These are phyloP conservation scores for Cercospora citrullina DNA, from an alignment of 2,329 filamentous ascomycete genomes.

Conservation along the genomic window DNA sequence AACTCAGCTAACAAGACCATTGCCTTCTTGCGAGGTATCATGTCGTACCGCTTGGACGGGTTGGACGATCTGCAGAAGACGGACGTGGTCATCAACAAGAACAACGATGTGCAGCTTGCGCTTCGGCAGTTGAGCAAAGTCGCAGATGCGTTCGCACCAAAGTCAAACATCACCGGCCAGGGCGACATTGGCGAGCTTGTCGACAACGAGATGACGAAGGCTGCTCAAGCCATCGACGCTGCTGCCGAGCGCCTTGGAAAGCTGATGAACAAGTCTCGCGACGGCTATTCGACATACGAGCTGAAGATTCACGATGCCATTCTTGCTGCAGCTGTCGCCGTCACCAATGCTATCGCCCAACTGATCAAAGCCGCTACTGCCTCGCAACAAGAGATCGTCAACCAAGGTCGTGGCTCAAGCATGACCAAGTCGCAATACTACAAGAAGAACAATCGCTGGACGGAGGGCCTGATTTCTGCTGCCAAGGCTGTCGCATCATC, in stretches of 20 bases:
- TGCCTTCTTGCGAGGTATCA: slow-evolving; percentile 90
- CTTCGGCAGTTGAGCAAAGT: slow-evolving; percentile 91
- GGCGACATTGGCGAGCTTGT: slow-evolving; percentile 93
- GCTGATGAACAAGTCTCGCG: slow-evolving; percentile 92
- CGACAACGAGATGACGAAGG: slow-evolving; percentile 86
- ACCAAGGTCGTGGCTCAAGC: slow-evolving; percentile 77
- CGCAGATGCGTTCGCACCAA: slow-evolving; percentile 87
- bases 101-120: slow-evolving; percentile 92
- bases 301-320: slow-evolving; percentile 95
- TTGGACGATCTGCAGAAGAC: slow-evolving; percentile 91
- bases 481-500: slow-evolving; percentile 93
- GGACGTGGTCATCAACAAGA: slow-evolving; percentile 95
- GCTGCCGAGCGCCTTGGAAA: slow-evolving; percentile 86
- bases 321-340: slow-evolving; percentile 85
- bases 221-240: slow-evolving; percentile 91
- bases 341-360: slow-evolving; percentile 89
- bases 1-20: slow-evolving; percentile 84
- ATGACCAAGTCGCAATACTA: slow-evolving; percentile 87
- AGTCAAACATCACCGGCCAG: slow-evolving; percentile 74
- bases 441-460: slow-evolving; percentile 99
- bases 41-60: slow-evolving; percentile 90
- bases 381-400: slow-evolving; percentile 94
- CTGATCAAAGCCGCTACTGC: slow-evolving; percentile 92
- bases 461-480: slow-evolving; percentile 92
- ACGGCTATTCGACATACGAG: slow-evolving; percentile 94